Conservation (phyloP, 2,329 filamentous ascomycete species). For the Fusarium kyushuense region DNA sequence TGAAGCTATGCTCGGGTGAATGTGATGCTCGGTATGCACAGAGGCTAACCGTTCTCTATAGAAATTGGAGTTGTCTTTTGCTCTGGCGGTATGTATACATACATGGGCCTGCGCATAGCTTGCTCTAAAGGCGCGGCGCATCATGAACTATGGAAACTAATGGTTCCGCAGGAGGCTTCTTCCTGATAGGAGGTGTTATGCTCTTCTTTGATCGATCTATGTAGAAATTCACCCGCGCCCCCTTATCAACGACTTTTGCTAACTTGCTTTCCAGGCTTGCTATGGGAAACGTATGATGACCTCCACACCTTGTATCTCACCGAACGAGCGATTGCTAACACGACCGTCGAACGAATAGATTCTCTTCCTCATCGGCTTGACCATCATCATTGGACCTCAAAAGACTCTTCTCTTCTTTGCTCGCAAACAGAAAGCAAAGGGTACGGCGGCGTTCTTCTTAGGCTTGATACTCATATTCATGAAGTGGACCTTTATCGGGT, state of each 20-base stretch:
- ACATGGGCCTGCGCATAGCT: constrained; percentile 42
- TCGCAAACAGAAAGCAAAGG: constrained; percentile 90
- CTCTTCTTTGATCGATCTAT: constrained; percentile 98
- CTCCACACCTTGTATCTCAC: constrained; percentile 11
- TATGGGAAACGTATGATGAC: constrained; percentile 88
- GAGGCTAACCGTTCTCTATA: constrained; percentile 59
- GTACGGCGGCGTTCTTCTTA: constrained; percentile 86
- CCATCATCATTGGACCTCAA: constrained; percentile 91
- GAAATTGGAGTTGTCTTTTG: constrained; percentile 98
- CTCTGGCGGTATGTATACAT: constrained; percentile 82
- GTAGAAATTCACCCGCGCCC: constrained; percentile 62
- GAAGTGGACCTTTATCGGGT: constrained; percentile 91
- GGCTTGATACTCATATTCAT: constrained; percentile 89
- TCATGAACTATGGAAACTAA: constrained; percentile 36
- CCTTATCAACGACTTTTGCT: constrained; percentile 80
- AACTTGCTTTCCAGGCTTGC: constrained; percentile 80
- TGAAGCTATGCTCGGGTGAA: constrained; percentile 3
- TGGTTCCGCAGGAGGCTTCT: constrained; percentile 79
- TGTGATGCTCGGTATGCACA: background rate
- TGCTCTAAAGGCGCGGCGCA: constrained; percentile 37
- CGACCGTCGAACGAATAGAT: constrained; percentile 68
- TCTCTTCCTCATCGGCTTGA: constrained; percentile 96
- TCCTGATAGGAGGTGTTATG: constrained; percentile 92
- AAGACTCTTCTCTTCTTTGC: constrained; percentile 97
- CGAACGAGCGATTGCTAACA: constrained; percentile 32